Base-by-base conservation (phyloP, 2,329 filamentous ascomycete genomes). In the Diaporthe citriasiana region DNA sequence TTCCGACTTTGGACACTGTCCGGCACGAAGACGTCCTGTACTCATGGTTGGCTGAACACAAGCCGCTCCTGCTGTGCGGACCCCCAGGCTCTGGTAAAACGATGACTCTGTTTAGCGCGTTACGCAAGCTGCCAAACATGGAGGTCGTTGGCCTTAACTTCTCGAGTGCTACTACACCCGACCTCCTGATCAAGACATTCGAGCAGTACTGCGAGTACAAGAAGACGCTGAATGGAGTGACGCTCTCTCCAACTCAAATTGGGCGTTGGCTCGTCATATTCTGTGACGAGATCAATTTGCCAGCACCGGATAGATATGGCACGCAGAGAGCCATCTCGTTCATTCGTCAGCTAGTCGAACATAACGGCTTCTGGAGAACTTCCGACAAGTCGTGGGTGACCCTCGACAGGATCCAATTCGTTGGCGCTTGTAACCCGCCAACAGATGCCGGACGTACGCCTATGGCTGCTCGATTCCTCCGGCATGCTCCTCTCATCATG, bases 131-230 rank as follows among this genome's bases (percentile, higher is more conserved):
- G 73, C 96, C 96, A 4, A 98, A 98, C 82, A 98, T 99, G 95
- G 97, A 99, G 84, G 95, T 98, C 73, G 97, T 99, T 42, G 97
- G 97, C 65, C 94, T 99, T 82, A 99, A 99, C 85, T 99, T 99
- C 83, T 99, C 97, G 6, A 99, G 97, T 79, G 97, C 97, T 1
- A 99, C 97, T 0, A 99, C 97, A 0, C 97, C 97, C 0, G 97
- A 99, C 83, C 91, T 99, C 38, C 90, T 99, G 76, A 95, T 99
- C 87, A 99, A 99, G 88, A 99, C 97, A 0, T 98, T 99, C 78
- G 97, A 99, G 85, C 97, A 99, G 82, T 98, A 99, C 84, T 99
- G 97, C 84, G 97, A 99, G 84, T 99, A 99, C 86, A 97, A 96
- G 87, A 99, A 99, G 89, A 98, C 97, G 0, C 87, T 98, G 63